Evolutionary conservation across 352 stramenopile species (phyloP).

Genomic region (Globisporangium iwayamae): DNA sequence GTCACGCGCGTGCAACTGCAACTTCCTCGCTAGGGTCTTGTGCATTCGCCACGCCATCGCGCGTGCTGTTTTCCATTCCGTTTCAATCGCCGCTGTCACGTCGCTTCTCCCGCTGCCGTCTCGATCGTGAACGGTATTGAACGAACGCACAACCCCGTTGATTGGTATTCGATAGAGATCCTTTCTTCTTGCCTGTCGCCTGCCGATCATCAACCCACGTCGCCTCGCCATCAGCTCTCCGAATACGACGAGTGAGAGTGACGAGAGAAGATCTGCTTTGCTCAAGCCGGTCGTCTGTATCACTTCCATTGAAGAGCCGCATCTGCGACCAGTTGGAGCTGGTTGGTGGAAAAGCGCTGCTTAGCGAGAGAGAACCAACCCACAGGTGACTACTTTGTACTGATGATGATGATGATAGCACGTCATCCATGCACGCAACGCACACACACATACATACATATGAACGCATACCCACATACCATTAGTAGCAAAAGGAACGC

Average conservation of each 20-base stretch:
- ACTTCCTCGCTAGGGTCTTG: conserved; percentile 1
- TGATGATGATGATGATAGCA: conserved; percentile 5
- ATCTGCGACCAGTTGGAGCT: neutral
- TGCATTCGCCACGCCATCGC: neutral
- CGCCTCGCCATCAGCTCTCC: neutral
- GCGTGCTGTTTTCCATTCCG: neutral
- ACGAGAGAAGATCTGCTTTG: neutral
- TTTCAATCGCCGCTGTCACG: conserved; percentile 6
- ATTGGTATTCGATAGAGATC: conserved; percentile 6
- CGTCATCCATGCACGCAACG: neutral
- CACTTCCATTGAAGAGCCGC: neutral
- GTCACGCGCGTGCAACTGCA: conserved; percentile 1
- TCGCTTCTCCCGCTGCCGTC: neutral
- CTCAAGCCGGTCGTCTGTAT: conserved; percentile 2
- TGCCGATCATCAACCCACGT: neutral
- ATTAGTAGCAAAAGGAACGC: neutral
- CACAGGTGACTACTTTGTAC: conserved; percentile 6
- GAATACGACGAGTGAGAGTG: neutral
- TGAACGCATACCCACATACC: neutral
- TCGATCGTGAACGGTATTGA: neutral
- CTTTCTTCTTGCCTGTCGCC: neutral
- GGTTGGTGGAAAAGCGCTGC: neutral
- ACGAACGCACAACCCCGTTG: neutral
- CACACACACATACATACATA: neutral
- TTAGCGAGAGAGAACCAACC: neutral